Evolutionary conservation across 225 moss, liverwort and hornwort genomes (phyloP).

Genomic region (Marchantia polymorpha): DNA sequence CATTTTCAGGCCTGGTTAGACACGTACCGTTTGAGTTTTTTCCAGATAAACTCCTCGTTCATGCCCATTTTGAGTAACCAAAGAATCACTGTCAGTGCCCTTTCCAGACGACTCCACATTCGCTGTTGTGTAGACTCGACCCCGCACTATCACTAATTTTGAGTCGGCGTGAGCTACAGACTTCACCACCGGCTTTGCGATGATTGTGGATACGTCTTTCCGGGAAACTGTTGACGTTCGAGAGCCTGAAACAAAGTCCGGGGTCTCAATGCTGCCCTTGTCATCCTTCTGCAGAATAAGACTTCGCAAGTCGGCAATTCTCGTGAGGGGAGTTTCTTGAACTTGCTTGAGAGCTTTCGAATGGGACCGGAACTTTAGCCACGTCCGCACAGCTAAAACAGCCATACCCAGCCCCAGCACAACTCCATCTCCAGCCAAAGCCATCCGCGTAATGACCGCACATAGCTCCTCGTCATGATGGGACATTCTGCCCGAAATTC

Average conservation of each 20-base stretch:
- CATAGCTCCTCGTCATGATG: constrained; percentile 67
- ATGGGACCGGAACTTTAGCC: constrained; percentile 68
- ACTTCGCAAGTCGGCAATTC: constrained; percentile 47
- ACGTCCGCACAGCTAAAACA: constrained; percentile 53
- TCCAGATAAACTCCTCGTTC: constrained; percentile 62
- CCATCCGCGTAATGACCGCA: constrained; percentile 54
- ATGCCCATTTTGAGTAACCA: constrained; percentile 37
- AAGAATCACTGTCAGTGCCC: constrained; percentile 34
- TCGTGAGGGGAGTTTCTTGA: constrained; percentile 47
- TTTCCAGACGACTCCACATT: constrained; percentile 21
- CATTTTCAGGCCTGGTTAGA: not conserved
- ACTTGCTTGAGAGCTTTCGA: constrained; percentile 50
- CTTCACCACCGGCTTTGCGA: constrained; percentile 35
- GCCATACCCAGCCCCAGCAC: constrained; percentile 66
- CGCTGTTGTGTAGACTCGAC: constrained; percentile 55
- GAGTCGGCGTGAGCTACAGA: constrained; percentile 23
- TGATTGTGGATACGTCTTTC: constrained; percentile 23
- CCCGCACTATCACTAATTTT: constrained; percentile 59
- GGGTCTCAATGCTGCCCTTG: constrained; percentile 11
- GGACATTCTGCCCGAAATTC: constrained; percentile 40
- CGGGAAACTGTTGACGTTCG: constrained; percentile 27
- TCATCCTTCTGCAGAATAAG: constrained; percentile 43
- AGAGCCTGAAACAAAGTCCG: constrained; percentile 12
- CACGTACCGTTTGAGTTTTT: constrained; percentile 57
- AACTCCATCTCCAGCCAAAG: constrained; percentile 61